phyloP scores from a whole-genome alignment of 2,329 filamentous ascomycete species.

The Colletotrichum chrysophilum region DNA sequence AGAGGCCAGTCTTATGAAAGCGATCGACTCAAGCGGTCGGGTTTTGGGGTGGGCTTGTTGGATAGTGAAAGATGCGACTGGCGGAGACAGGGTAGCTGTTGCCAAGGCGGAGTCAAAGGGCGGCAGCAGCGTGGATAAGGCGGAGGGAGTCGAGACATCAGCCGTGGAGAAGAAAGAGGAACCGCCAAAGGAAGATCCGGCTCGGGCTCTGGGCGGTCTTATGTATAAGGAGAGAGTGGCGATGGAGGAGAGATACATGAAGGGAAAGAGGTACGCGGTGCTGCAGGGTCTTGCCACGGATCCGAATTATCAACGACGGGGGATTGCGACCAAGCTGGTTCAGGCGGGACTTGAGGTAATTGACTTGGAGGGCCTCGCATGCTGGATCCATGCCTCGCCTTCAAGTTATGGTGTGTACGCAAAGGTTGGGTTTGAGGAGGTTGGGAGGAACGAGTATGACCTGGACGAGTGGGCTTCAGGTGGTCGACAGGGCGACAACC shows the following conservation, averaged over 20 bases:
- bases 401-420: not conserved
- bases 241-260: not conserved
- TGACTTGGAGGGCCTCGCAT: not conserved
- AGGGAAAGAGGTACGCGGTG: not conserved
- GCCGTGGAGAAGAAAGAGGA: not conserved
- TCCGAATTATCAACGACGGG: not conserved
- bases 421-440: not conserved
- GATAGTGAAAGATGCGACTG: not conserved
- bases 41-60: not conserved
- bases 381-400: conserved; percentile 6
- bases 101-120: not conserved
- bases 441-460: conserved; percentile 4
- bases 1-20: not conserved
- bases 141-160: not conserved
- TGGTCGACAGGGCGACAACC: not conserved
- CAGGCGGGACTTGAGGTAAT: not conserved
- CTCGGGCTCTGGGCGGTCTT: not conserved
- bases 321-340: not conserved
- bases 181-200: not conserved
- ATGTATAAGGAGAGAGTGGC: conserved; percentile 1
- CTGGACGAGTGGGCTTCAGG: not conserved
- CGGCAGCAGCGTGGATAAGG: no score
- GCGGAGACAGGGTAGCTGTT: not conserved
- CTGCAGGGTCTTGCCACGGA: not conserved
- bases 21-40: not conserved